Conservation (phyloP, 75 land plant genomes). For the Sequoia sempervirens region DNA sequence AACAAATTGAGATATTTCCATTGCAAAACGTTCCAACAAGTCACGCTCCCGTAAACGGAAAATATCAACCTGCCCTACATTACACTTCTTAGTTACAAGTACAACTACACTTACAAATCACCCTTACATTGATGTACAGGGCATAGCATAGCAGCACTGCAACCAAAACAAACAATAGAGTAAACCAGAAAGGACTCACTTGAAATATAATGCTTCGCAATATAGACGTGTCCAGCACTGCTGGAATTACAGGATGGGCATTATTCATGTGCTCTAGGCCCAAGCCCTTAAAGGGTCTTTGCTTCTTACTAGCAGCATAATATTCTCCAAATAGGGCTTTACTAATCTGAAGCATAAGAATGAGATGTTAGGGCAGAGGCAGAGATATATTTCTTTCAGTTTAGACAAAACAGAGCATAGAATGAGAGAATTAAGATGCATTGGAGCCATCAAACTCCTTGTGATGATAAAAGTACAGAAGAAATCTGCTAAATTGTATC, state of each 20-base stretch:
- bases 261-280: conserved; percentile 86
- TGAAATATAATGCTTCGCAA: conserved; percentile 58
- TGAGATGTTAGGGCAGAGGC: not conserved
- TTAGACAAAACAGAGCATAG: not conserved
- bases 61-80: conserved; percentile 42
- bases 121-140: not conserved
- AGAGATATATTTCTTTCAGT: not conserved
- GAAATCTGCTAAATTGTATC: not conserved
- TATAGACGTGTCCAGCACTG: conserved; percentile 25
- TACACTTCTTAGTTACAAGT: not conserved
- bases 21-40: conserved; percentile 59
- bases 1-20: conserved; percentile 42
- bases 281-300: conserved; percentile 58
- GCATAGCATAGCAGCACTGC: not conserved
- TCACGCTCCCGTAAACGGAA: conserved; percentile 81
- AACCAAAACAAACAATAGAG: not conserved
- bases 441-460: not conserved
- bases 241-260: conserved; percentile 60
- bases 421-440: not conserved
- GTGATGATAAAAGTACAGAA: not conserved
- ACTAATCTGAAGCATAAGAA: conserved; percentile 51
- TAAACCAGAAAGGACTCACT: conserved; percentile 22
- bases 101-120: conserved; percentile 2
- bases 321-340: conserved; percentile 79
- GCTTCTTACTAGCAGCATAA: conserved; percentile 39